Base-by-base conservation (phyloP, 2,329 filamentous ascomycete genomes). In the Diaporthe destruens region DNA sequence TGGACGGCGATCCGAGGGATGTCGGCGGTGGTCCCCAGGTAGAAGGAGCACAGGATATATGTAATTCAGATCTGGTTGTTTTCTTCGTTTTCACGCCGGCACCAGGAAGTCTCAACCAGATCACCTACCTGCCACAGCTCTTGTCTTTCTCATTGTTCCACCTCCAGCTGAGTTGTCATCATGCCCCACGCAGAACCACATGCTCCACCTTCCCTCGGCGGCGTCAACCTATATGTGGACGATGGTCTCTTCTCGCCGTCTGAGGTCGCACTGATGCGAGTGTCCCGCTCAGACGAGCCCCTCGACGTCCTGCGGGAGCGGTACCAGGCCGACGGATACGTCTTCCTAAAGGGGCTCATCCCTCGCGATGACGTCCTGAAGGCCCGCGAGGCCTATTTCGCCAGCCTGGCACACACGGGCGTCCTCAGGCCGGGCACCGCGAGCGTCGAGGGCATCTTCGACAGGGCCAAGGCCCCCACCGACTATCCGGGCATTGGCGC, bases 401-500 rank as follows among this genome's bases (percentile, higher is more conserved):
- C 81, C 3, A 85, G 85, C 55, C 80, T 91, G 6, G 81, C 85
- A 1, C 84, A 88, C 1, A 90, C 85, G 36, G 88, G 87, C 0
- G 85, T 92, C 47, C 80, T 92, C 1, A 86, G 88, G 73, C 85
- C 87, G 0, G 86, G 84, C 47, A 87, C 86, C 0, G 78, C 83
- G 6, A 82, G 87, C 0, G 84, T 88, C 0, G 82, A 88, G 1
- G 88, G 89, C 0, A 84, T 90, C 70, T 90, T 89, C 76, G 83
- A 88, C 76, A 63, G 80, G 0, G 71, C 79, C 0, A 85, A 85
- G 69, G 78, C 83, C 49, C 79, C 81, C 14, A 77, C 80, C 20
- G 81, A 87, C 51, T 88, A 83, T 71, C 86, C 86, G 0, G 86
- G 86, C 1, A 88, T 90, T 70, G 88, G 88, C 2, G 86, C 87